Evolutionary conservation across 129 eudicot genomes (phyloP).

Genomic region (Centrapalus pauciflorus): DNA sequence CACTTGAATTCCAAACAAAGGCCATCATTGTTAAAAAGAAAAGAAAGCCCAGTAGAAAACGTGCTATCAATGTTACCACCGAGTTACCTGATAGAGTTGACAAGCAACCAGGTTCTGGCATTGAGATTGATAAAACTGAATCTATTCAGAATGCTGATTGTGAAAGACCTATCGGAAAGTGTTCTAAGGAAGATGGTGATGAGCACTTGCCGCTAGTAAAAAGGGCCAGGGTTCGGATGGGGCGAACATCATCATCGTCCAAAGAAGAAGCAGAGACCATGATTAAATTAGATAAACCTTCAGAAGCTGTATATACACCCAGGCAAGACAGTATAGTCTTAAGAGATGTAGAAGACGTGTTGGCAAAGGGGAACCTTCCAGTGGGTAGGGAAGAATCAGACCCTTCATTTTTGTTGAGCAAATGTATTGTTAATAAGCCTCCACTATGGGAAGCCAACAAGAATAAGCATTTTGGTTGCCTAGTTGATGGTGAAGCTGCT

Average conservation of each 20-base stretch:
- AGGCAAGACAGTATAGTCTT: constrained; percentile 14
- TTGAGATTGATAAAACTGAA: constrained; percentile 24
- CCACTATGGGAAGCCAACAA: constrained; percentile 50
- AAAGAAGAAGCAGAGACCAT: constrained; percentile 26
- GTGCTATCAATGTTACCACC: constrained; percentile 28
- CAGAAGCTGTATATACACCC: constrained; percentile 19
- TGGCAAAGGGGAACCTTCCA: constrained; percentile 15
- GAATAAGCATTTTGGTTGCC: constrained; percentile 34
- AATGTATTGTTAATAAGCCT: constrained; percentile 34
- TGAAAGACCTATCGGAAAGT: constrained; percentile 25
- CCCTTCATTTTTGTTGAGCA: constrained; percentile 13
- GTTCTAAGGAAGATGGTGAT: constrained; percentile 69
- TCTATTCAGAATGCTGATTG: constrained; percentile 16
- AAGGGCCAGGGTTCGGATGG: constrained; percentile 94
- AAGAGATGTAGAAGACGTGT: constrained; percentile 31
- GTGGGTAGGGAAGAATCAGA: constrained; percentile 21
- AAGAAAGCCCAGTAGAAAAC: constrained; percentile 68
- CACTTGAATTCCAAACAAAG: constrained; percentile 53
- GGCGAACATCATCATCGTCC: constrained; percentile 43
- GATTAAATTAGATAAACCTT: constrained; percentile 17
- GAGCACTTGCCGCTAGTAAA: constrained; percentile 86
- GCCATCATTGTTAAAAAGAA: constrained; percentile 61
- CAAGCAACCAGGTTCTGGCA: constrained; percentile 24
- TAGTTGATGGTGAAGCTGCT: constrained; percentile 83
- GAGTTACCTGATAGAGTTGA: constrained; percentile 30